A percentile compares a stretch with the other conserved stretches of the same genome.
Evolutionary conservation across 192 early-diverging fungal genomes (phyloP).

Genomic region (Gonapodya prolifera): DNA sequence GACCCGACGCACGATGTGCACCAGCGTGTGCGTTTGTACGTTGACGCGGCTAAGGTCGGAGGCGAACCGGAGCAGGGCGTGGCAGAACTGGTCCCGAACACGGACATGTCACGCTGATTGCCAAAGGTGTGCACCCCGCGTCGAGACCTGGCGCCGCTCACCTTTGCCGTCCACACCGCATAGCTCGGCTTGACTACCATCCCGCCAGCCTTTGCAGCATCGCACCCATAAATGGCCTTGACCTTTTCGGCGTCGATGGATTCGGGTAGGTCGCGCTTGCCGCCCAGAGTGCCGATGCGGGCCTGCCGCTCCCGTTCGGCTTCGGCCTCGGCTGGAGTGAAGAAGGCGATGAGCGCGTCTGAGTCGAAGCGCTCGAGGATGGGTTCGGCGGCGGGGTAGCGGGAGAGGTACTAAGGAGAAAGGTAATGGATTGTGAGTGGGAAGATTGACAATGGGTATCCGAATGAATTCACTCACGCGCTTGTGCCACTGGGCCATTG

Average conservation of each 20-base stretch:
- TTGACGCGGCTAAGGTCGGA: not conserved
- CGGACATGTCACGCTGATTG: no score
- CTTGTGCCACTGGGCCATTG: not conserved
- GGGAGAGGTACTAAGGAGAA: not conserved
- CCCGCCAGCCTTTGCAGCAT: not conserved
- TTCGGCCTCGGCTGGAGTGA: not conserved
- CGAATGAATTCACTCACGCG: not conserved
- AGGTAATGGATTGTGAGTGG: not conserved
- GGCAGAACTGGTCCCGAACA: not conserved
- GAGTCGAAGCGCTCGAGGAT: not conserved
- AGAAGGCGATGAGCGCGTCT: not conserved
- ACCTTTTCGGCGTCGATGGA: not conserved
- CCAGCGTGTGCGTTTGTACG: constrained; percentile 14
- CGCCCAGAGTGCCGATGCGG: not conserved
- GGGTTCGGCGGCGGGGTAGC: not conserved
- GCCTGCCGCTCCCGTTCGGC: not conserved
- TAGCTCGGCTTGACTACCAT: not conserved
- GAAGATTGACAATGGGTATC: not conserved
- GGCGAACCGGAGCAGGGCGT: not conserved
- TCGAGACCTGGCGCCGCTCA: no score
- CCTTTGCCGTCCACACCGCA: not conserved
- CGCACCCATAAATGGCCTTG: not conserved
- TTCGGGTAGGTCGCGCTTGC: not conserved
- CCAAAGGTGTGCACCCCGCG: not conserved
- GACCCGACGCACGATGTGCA: not conserved